Evolutionary conservation across 345 rosid genomes (phyloP).

Genomic region (Citrus glauca): DNA sequence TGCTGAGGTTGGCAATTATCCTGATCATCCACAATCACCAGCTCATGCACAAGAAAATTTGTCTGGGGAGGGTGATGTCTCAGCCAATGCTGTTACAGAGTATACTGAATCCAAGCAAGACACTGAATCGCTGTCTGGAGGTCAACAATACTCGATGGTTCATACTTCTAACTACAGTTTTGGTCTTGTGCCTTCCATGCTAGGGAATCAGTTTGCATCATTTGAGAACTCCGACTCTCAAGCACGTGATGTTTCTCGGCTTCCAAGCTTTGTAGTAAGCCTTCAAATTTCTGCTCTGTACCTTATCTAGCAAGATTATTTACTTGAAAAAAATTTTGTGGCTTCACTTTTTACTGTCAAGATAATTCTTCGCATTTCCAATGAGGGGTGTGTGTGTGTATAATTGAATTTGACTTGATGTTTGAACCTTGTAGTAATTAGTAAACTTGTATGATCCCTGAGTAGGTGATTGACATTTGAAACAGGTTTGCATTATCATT

Average conservation of each 20-base stretch:
- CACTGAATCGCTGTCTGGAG: constrained; percentile 40
- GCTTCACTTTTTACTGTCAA: not conserved
- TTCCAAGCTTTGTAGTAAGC: constrained; percentile 78
- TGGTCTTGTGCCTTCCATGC: constrained; percentile 61
- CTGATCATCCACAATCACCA: constrained; percentile 44
- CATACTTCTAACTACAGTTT: constrained; percentile 54
- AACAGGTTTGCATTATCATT: not conserved
- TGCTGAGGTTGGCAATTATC: constrained; percentile 51
- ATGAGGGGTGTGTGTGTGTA: not conserved
- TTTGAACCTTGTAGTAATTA: not conserved
- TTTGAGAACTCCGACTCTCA: constrained; percentile 78
- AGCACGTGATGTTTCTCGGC: constrained; percentile 63
- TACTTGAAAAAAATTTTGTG: not conserved
- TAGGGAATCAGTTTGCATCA: constrained; percentile 57
- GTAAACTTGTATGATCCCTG: too few relatives aligned
- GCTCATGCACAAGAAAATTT: constrained; percentile 46
- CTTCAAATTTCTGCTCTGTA: constrained; percentile 7
- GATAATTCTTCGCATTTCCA: constrained; percentile 1
- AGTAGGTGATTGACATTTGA: not conserved
- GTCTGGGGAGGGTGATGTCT: constrained; percentile 50
- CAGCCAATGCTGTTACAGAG: constrained; percentile 43
- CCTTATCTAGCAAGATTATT: constrained; percentile 5
- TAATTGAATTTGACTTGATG: not conserved
- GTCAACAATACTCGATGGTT: constrained; percentile 53
- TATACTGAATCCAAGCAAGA: constrained; percentile 64